Conservation (phyloP, 177 flowering plant species). For the Telopea speciosissima region DNA sequence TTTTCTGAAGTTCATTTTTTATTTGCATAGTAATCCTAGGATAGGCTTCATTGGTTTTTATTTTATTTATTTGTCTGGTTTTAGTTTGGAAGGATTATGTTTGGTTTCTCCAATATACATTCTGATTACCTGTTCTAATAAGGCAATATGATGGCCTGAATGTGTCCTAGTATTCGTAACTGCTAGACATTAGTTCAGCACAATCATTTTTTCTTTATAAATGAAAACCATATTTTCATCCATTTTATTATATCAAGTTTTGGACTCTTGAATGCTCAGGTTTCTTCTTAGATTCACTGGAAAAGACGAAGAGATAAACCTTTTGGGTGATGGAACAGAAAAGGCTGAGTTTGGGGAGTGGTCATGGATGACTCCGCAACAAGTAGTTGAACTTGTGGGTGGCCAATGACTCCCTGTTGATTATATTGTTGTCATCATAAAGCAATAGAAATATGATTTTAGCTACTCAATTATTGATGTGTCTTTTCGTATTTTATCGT, state of each 20-base stretch:
- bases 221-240: neutral
- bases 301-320: constrained; percentile 73
- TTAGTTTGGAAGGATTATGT: too few relatives aligned
- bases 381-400: constrained; percentile 65
- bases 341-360: constrained; percentile 89
- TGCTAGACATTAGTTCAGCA: neutral
- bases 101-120: too few relatives aligned
- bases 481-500: constrained; percentile 2
- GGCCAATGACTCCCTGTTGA: neutral
- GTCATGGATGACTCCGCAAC: constrained; percentile 88
- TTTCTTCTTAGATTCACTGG: constrained; percentile 81
- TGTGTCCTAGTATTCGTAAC: neutral
- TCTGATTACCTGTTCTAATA: too few relatives aligned
- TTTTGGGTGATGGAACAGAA: constrained; percentile 50
- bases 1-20: too few relatives aligned
- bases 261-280: constrained; percentile 37
- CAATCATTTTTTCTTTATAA: too few relatives aligned
- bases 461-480: neutral
- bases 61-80: too few relatives aligned
- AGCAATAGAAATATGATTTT: neutral
- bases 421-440: neutral
- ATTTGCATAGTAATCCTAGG: too few relatives aligned
- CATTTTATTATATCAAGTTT: neutral
- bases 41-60: too few relatives aligned
- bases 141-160: neutral